Evolutionary conservation across 768 basidiomycete genomes (phyloP), one percentile per base, ranked within the genome.

Genomic region (Rhodocollybia butyracea): DNA sequence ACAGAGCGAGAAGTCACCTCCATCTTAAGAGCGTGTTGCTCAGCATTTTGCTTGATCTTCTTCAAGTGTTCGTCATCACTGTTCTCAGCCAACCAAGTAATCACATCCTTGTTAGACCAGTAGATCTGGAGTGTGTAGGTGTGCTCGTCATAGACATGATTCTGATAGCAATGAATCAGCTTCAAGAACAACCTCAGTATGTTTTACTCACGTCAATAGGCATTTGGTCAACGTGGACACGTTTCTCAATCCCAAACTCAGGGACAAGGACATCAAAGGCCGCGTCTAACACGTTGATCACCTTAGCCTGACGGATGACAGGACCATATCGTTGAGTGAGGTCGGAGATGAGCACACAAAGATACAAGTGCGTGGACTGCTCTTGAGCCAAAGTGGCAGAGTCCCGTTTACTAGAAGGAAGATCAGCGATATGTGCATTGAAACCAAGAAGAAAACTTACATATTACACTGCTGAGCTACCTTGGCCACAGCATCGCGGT

Each of bases 161-260:
- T 98, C 89, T 96, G 48, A 13, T 24, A 15, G n/a, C 21, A 19
- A 17, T 55, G 41, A 43, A 41, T 21, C 34, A 46, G 17, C n/a
- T 24, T 19, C 22, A 47, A 29, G 24, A 30, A 38, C 8, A 2
- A 51, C 3, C 13, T 21, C 45, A 5, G 41, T 30, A 43, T 8
- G n/a, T n/a, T n/a, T n/a, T n/a, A 71, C 87, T 73, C 65, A 94
- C 93, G 61, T 97, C 93, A 56, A 97, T 92, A 24, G 97, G 96
- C 92, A 99, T 97, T 73, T 98, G 94, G 67, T 98, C 97, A 39
- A 95, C 92, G 64, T 98, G 97, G 2, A 98, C 95, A 34, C 97
- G 84, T 77, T 99, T 99, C 76, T 99, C 97, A 62, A 99, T 98
- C 30, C 96, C 93, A 66, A 98, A 98, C 69, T 98, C 97, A 39